Percentiles rank a stretch among this genome's conserved stretches.
Conservation (phyloP, 768 basidiomycete genomes). For the Russula brevipes region DNA sequence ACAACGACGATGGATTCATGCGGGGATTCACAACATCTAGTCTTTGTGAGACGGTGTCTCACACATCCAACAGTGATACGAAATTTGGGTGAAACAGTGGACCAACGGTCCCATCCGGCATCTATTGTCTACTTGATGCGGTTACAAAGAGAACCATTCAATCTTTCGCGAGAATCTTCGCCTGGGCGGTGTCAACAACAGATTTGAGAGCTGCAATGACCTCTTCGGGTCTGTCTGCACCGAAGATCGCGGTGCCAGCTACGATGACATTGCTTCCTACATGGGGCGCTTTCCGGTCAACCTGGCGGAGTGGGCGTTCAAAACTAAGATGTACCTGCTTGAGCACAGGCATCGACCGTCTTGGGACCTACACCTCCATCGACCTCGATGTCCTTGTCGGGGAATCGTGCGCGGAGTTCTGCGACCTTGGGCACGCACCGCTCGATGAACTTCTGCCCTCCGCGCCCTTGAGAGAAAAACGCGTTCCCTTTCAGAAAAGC, state of each 20-base stretch:
- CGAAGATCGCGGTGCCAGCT: slow-evolving; percentile 94
- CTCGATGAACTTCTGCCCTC: slow-evolving; percentile 95
- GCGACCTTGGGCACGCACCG: slow-evolving; percentile 90
- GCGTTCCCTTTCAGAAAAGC: not conserved
- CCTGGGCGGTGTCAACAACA: slow-evolving; percentile 64
- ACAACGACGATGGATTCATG: slow-evolving; percentile 1
- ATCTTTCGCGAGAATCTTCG: slow-evolving; percentile 33
- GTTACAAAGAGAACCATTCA: not conserved
- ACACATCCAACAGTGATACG: not conserved
- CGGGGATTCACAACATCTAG: slow-evolving; percentile 5
- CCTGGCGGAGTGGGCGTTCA: not conserved
- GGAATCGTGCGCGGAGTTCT: slow-evolving; percentile 86
- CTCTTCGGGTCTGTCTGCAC: slow-evolving; percentile 65
- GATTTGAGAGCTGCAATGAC: slow-evolving; percentile 72
- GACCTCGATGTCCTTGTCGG: slow-evolving; percentile 93
- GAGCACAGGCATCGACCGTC: slow-evolving; percentile 81
- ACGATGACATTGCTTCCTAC: slow-evolving; percentile 97
- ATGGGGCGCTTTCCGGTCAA: not conserved
- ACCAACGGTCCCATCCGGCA: not conserved
- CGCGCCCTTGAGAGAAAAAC: slow-evolving; percentile 51
- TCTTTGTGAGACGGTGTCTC: not conserved
- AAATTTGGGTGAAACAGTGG: not conserved
- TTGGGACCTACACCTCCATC: slow-evolving; percentile 96
- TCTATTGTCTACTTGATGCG: not conserved
- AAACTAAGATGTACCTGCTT: slow-evolving; percentile 59